Evolutionary conservation across 371 early-diverging fungal species (phyloP).

Genomic region (Mucor mucedo): DNA sequence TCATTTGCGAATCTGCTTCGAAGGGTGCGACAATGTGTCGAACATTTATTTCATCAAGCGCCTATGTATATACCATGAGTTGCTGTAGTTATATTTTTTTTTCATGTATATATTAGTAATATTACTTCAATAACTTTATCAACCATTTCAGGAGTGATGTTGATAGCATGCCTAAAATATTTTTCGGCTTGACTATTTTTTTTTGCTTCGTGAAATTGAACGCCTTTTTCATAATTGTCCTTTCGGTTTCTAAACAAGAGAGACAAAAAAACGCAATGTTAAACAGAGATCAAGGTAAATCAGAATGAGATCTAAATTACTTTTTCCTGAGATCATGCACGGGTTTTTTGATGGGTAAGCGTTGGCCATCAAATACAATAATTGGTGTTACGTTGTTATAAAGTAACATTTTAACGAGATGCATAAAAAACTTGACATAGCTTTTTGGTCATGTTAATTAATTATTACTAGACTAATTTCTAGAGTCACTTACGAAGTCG

Average conservation of each 20-base stretch:
- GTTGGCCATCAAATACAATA: constrained; percentile 98
- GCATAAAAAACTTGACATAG: constrained; percentile 79
- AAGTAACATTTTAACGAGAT: constrained; percentile 69
- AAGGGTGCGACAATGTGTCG: constrained; percentile 95
- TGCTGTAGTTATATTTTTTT: neutral
- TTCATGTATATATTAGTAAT: too few relatives aligned
- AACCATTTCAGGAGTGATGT: constrained; percentile 84
- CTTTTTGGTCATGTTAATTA: constrained; percentile 40
- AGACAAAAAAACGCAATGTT: neutral
- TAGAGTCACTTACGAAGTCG: constrained; percentile 61
- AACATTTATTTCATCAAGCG: constrained; percentile 46
- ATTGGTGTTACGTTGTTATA: constrained; percentile 79
- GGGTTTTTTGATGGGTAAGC: constrained; percentile 78
- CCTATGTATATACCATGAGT: neutral
- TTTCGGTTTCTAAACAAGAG: neutral
- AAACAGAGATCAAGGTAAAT: neutral
- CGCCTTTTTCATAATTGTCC: neutral
- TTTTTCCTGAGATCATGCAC: too few relatives aligned
- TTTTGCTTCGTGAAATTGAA: constrained; percentile 54
- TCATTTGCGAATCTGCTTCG: constrained; percentile 98
- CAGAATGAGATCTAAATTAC: constrained; percentile 71
- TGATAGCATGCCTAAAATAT: constrained; percentile 72
- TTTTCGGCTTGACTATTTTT: constrained; percentile 68
- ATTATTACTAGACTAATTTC: neutral
- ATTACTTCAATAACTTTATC: constrained; percentile 69